phyloP scores from a whole-genome alignment of 495 filamentous ascomycete genomes.

The Amniculicola lignicola region DNA sequence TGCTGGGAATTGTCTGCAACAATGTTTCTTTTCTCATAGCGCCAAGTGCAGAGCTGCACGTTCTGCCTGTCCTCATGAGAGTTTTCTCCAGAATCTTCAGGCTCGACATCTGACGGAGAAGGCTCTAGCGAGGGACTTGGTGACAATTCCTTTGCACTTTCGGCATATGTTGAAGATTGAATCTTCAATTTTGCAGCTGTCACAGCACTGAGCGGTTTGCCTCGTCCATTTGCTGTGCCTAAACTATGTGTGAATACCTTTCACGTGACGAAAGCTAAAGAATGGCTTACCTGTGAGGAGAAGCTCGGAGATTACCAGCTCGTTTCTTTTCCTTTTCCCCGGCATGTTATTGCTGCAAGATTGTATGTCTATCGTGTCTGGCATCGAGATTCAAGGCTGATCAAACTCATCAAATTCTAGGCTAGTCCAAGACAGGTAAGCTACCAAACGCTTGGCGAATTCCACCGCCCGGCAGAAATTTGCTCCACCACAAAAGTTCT shows the following conservation, averaged over 20 bases:
- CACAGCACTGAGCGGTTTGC: constrained; percentile 25
- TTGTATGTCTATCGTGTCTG: neutral
- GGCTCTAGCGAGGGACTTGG: neutral
- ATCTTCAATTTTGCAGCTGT: constrained; percentile 23
- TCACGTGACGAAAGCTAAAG: neutral
- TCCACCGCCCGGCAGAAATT: constrained; percentile 12
- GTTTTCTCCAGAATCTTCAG: constrained; percentile 2
- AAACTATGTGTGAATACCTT: neutral
- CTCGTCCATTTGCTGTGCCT: neutral
- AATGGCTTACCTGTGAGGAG: neutral
- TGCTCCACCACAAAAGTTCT: constrained; percentile 23
- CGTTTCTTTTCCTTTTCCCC: constrained; percentile 19
- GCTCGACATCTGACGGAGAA: neutral
- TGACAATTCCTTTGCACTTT: neutral
- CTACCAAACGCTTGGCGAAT: neutral
- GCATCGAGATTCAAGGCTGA: neutral
- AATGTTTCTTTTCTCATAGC: neutral
- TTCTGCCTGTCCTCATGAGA: neutral
- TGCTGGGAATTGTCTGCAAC: constrained; percentile 3
- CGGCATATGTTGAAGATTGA: neutral
- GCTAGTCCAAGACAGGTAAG: neutral
- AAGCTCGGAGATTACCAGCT: neutral
- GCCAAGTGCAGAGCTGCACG: constrained; percentile 22
- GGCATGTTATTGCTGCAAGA: constrained; percentile 4
- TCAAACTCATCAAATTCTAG: constrained; percentile 4